Percentiles rank a stretch among this genome's conserved stretches.
Conservation (phyloP, 768 basidiomycete genomes). For the Crucibulum laeve region DNA sequence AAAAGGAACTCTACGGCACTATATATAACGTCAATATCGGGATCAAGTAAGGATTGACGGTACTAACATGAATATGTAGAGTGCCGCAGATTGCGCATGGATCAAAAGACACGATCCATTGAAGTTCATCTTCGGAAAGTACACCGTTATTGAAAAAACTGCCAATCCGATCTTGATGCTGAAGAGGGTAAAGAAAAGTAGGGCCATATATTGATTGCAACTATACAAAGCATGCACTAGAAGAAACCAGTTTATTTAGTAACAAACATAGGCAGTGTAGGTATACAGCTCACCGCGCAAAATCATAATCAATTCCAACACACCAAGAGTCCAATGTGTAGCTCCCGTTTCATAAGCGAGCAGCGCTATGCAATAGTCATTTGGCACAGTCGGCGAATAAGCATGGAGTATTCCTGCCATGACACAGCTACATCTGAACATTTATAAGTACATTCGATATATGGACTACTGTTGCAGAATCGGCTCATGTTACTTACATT, state of each 20-base stretch:
- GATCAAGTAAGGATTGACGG: neutral
- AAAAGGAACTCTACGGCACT: neutral
- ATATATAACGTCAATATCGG: neutral
- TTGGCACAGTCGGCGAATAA: neutral
- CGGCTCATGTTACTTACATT: neutral
- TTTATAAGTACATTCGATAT: neutral
- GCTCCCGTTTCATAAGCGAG: neutral
- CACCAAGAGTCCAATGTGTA: neutral
- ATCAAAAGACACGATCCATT: neutral
- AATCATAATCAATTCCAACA: neutral
- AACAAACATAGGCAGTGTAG: neutral
- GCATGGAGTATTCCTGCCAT: neutral
- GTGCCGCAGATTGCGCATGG: neutral
- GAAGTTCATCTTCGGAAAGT: neutral
- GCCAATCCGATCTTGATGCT: neutral
- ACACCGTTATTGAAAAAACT: neutral
- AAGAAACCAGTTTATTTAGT: neutral
- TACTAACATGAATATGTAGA: neutral
- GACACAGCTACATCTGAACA: neutral
- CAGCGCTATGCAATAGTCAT: neutral
- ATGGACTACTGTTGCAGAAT: neutral
- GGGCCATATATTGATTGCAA: neutral
- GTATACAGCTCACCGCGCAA: neutral
- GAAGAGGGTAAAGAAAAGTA: neutral
- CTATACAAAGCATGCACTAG: slow-evolving; percentile 1